Conservation (phyloP, 768 basidiomycete species). For the Clitopilus hobsonii region DNA sequence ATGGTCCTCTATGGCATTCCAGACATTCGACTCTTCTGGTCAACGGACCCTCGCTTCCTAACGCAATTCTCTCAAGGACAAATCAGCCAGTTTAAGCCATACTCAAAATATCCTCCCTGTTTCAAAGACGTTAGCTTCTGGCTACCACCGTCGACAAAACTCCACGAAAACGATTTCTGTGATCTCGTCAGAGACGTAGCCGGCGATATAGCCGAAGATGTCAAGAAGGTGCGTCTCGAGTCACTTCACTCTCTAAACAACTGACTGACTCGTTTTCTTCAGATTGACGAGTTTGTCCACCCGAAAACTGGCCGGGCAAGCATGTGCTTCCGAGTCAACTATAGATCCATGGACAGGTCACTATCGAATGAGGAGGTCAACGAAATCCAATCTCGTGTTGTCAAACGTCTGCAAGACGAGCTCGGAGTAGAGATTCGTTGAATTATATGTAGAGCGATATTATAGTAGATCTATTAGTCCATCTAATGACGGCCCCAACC, state of each 20-base stretch:
- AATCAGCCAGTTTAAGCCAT: slow-evolving; percentile 82
- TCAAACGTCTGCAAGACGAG: slow-evolving; percentile 47
- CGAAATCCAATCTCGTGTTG: slow-evolving; percentile 62
- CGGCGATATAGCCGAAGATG: slow-evolving; percentile 90
- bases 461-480: slow-evolving; percentile 16
- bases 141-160: slow-evolving; percentile 47
- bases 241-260: not conserved
- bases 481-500: slow-evolving; percentile 10
- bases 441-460: slow-evolving; percentile 20
- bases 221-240: slow-evolving; percentile 61
- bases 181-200: slow-evolving; percentile 91
- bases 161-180: slow-evolving; percentile 97
- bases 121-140: slow-evolving; percentile 97
- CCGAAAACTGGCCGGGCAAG: slow-evolving; percentile 80
- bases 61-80: slow-evolving; percentile 76
- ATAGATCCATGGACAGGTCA: slow-evolving; percentile 95
- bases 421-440: slow-evolving; percentile 87
- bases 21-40: slow-evolving; percentile 99
- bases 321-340: slow-evolving; percentile 87
- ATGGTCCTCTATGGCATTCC: slow-evolving; percentile 98
- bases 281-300: slow-evolving; percentile 92
- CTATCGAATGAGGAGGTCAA: slow-evolving; percentile 89
- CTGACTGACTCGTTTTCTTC: slow-evolving; percentile 12
- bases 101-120: slow-evolving; percentile 89
- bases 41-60: slow-evolving; percentile 79